Evolutionary conservation across 116 monocot genomes (phyloP).

Genomic region (Iris pallida): DNA sequence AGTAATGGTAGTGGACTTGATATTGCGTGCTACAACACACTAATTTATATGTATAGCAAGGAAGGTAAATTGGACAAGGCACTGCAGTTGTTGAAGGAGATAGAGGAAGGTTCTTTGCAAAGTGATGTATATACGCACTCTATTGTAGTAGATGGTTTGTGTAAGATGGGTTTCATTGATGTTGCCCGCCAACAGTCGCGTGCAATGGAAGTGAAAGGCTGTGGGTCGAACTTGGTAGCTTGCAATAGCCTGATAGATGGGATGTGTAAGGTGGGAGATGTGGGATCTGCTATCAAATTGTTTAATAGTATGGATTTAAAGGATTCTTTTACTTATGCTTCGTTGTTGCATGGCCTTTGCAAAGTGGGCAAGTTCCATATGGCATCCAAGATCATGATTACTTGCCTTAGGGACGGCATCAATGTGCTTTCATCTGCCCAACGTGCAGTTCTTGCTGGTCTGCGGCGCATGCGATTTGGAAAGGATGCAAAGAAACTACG

Average conservation of each 20-base stretch:
- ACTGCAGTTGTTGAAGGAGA: constrained; percentile 40
- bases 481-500: constrained; percentile 48
- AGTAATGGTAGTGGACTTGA: constrained; percentile 47
- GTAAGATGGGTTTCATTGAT: constrained; percentile 46
- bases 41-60: constrained; percentile 64
- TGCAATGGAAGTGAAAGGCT: constrained; percentile 41
- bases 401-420: constrained; percentile 47
- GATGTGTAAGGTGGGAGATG: constrained; percentile 56
- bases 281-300: constrained; percentile 61
- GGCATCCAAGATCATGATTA: constrained; percentile 53
- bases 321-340: constrained; percentile 80
- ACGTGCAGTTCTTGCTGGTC: constrained; percentile 60
- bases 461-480: constrained; percentile 48
- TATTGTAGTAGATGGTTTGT: constrained; percentile 72
- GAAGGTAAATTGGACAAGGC: constrained; percentile 57
- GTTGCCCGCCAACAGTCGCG: constrained; percentile 43
- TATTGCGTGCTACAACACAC: constrained; percentile 74
- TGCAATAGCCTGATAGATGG: constrained; percentile 76
- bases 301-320: constrained; percentile 53
- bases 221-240: constrained; percentile 51
- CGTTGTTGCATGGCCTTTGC: constrained; percentile 69
- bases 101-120: constrained; percentile 51
- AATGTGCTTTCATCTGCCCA: constrained; percentile 48
- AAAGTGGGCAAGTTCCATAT: constrained; percentile 37
- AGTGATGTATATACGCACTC: constrained; percentile 79